phyloP scores from a whole-genome alignment of 164 flowering plant genomes.

The Aristolochia californica region DNA sequence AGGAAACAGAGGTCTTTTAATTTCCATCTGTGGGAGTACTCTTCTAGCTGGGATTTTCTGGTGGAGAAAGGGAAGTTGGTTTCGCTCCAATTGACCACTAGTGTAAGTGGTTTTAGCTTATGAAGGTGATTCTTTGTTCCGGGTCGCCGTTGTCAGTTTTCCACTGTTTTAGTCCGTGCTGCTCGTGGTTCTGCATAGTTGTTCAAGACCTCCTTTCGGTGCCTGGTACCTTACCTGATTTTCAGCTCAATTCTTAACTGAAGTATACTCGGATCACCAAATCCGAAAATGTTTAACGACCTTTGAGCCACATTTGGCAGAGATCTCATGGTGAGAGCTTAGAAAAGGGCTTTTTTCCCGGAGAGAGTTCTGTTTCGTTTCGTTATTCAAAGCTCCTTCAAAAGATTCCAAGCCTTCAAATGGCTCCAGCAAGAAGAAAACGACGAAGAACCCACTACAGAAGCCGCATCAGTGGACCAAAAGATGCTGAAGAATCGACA shows the following conservation, averaged over 20 bases:
- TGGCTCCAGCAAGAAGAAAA: constrained; percentile 6
- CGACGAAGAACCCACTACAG: constrained; percentile 6
- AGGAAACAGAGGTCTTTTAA: neutral
- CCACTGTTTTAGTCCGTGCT: neutral
- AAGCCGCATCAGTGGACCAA: neutral
- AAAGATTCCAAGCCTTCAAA: neutral
- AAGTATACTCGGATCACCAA: too few relatives aligned
- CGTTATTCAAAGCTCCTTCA: neutral
- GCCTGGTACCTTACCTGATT: neutral
- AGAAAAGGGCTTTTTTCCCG: neutral
- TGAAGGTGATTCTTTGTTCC: neutral
- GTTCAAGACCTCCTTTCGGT: neutral
- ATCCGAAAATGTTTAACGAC: too few relatives aligned
- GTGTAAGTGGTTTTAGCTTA: neutral
- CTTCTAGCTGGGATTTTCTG: neutral
- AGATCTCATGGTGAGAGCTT: neutral
- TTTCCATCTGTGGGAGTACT: neutral
- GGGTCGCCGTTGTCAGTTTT: neutral
- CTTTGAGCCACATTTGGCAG: neutral
- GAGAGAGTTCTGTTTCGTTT: neutral
- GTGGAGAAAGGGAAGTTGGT: neutral
- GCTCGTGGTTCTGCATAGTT: neutral
- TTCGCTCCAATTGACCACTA: neutral
- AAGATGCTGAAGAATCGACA: neutral
- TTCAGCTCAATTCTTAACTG: too few relatives aligned